Evolutionary conservation across 805 yeast species (phyloP), one percentile per base, ranked within the genome.

Genomic region (Lipomyces japonicus): DNA sequence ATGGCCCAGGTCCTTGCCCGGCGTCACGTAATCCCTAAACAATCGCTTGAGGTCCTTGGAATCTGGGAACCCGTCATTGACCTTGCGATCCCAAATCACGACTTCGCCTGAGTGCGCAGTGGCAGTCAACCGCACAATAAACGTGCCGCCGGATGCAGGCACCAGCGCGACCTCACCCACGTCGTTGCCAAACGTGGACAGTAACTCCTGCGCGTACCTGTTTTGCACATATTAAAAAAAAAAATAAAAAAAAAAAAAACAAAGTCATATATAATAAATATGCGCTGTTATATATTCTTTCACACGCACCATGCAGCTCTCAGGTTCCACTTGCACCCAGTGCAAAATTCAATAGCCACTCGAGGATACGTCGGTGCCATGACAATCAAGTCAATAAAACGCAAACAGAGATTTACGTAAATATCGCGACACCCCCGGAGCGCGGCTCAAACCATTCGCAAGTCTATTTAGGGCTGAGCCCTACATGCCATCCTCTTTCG

Each of bases 261-360:
- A n/a, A n/a, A n/a, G n/a, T n/a, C n/a, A n/a, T n/a, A n/a, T n/a
- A n/a, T n/a, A n/a, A n/a, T n/a, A n/a, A n/a, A 19, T 22, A 25
- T 1, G 10, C 12, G 18, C 23, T 28, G 9, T 25, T 9, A 35
- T 10, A 12, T 18, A 2, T 9, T 14, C n/a, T 4, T 10, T 28
- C 3, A 22, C 28, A 80, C 71, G 59, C 86, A 86, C 96, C 96
- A 89, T 0, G 86, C 76, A 1, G 96, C 95, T 10, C 96, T 71
- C 41, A 86, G 75, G 60, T 85, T 84, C 96, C 96, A 88, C 61
- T 84, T 84, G 71, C 96, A 88, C 63, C 77, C 79, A 34, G 84
- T 83, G 64, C 96, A 88, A 68, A 82, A 88, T 58, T 78, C 75
- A 37, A 88, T 86, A 3, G 79, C 69, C 1, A 88, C 77, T 39